Evolutionary conservation across 768 basidiomycete genomes (phyloP).

Genomic region (Auriscalpium orientale): DNA sequence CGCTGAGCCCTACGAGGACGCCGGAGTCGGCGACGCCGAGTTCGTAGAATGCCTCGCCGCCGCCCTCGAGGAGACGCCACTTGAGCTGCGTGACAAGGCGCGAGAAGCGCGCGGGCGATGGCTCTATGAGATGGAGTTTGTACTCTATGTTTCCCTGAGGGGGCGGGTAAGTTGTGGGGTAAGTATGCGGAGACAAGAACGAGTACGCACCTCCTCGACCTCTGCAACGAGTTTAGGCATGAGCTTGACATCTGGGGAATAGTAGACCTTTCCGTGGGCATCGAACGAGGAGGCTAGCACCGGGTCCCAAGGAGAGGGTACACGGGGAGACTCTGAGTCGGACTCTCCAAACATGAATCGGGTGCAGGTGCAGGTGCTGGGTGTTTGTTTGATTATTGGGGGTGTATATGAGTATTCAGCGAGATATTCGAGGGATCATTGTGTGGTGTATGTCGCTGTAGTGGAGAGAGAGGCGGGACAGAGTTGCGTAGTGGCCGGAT

Average conservation of each 20-base stretch:
- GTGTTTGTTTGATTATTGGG: neutral
- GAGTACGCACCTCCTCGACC: conserved; percentile 45
- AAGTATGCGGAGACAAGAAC: neutral
- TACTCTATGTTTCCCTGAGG: conserved; percentile 84
- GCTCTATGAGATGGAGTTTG: conserved; percentile 82
- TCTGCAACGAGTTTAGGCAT: conserved; percentile 72
- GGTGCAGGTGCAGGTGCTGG: neutral
- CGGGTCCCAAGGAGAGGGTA: conserved; percentile 78
- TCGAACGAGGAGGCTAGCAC: conserved; percentile 51
- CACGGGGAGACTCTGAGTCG: conserved; percentile 72
- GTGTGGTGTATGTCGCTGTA: conserved; percentile 11
- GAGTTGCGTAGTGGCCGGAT: too few relatives aligned
- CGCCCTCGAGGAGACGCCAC: conserved; percentile 68
- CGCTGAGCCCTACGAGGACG: conserved; percentile 70
- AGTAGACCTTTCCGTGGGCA: conserved; percentile 20
- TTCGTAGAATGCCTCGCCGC: conserved; percentile 51
- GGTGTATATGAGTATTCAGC: conserved; percentile 12
- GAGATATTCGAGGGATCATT: conserved; percentile 56
- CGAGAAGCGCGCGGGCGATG: conserved; percentile 66
- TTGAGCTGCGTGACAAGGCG: conserved; percentile 92
- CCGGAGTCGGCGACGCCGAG: conserved; percentile 77
- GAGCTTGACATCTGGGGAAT: conserved; percentile 20
- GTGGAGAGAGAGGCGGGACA: neutral
- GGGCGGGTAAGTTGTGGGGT: neutral
- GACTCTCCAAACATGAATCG: conserved; percentile 71